Evolutionary conservation across 2,329 filamentous ascomycete species (phyloP).

Genomic region (Fusarium miscanthi): DNA sequence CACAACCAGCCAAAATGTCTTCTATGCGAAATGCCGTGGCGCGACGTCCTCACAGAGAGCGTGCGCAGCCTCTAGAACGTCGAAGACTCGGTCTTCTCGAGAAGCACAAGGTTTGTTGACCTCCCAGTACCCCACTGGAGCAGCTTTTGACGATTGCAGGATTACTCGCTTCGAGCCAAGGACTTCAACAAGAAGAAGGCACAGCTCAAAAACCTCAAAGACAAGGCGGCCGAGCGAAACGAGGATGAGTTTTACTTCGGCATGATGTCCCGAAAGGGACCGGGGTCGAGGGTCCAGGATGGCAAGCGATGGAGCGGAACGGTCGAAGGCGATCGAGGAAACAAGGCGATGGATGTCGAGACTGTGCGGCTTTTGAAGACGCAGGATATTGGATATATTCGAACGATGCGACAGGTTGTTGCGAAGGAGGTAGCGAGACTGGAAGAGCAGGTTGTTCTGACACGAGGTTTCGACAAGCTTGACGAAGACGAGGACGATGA

Average conservation of each 20-base stretch:
- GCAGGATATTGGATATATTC: constrained; percentile 73
- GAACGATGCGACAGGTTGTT: constrained; percentile 70
- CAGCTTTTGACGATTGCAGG: constrained; percentile 52
- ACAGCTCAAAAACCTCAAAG: constrained; percentile 67
- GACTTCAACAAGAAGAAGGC: constrained; percentile 75
- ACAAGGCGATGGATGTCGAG: constrained; percentile 65
- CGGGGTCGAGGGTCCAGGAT: constrained; percentile 60
- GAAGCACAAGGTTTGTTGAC: constrained; percentile 81
- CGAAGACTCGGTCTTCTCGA: constrained; percentile 91
- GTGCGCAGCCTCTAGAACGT: constrained; percentile 86
- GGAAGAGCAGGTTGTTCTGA: constrained; percentile 64
- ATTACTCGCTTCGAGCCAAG: constrained; percentile 72
- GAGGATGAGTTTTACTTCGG: constrained; percentile 80
- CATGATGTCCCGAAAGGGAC: constrained; percentile 72
- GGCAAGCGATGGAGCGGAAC: constrained; percentile 66
- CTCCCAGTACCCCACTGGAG: not conserved
- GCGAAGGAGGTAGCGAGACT: constrained; percentile 67
- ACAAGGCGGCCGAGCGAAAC: constrained; percentile 73
- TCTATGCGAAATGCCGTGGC: constrained; percentile 75
- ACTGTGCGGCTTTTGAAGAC: constrained; percentile 74
- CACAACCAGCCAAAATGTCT: constrained; percentile 56
- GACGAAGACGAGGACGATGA: constrained; percentile 51
- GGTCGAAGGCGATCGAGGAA: constrained; percentile 68
- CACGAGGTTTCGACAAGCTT: constrained; percentile 51
- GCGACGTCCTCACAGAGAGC: constrained; percentile 88